Evolutionary conservation across 2,329 filamentous ascomycete species (phyloP).

Genomic region (Macrophomina phaseolina): DNA sequence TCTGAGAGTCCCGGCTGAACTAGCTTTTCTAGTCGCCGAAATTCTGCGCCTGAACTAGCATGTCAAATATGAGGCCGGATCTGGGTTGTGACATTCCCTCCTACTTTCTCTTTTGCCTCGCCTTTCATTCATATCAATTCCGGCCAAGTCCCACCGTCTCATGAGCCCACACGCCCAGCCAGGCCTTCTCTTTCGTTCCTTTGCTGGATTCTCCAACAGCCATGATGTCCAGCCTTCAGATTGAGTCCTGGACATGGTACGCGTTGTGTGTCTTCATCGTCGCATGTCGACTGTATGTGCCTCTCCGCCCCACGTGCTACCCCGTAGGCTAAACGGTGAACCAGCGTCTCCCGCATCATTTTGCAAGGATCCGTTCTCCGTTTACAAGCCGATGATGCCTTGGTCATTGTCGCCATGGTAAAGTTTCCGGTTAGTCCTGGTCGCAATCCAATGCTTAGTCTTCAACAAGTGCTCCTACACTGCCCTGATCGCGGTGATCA

Average conservation of each 20-base stretch:
- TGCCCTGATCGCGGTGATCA: constrained; percentile 41
- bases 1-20: constrained; percentile 11
- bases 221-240: constrained; percentile 36
- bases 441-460: background rate
- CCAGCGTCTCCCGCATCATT: constrained; percentile 49
- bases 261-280: constrained; percentile 46
- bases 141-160: background rate
- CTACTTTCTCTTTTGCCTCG: background rate
- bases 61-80: background rate
- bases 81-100: background rate
- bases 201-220: background rate
- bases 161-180: background rate
- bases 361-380: background rate
- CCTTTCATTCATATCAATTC: constrained; percentile 1
- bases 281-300: constrained; percentile 33
- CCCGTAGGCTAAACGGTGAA: background rate
- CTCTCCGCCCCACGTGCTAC: constrained; percentile 49
- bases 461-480: constrained; percentile 40
- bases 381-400: constrained; percentile 43
- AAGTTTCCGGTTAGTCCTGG: background rate
- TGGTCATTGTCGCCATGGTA: constrained; percentile 45
- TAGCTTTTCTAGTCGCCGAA: constrained; percentile 3
- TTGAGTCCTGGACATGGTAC: constrained; percentile 56
- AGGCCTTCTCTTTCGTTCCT: constrained; percentile 4
- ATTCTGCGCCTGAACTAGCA: background rate